Conservation (phyloP, 2,329 filamentous ascomycete species). For the Xylaria sp. region DNA sequence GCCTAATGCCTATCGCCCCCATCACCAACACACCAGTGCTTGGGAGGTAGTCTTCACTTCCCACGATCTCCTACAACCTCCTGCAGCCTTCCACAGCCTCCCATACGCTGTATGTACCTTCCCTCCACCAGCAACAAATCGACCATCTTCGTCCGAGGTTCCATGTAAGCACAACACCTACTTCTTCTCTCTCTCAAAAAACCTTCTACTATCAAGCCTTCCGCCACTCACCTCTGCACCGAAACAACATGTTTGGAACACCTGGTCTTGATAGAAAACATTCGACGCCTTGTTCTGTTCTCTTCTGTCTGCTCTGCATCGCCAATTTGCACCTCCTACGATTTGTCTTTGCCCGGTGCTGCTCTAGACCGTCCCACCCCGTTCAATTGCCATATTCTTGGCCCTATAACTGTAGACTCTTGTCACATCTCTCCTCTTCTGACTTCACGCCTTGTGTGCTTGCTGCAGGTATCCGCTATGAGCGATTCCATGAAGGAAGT, state of each 20-base stretch:
- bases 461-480: slow-evolving; percentile 50
- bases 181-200: slow-evolving; percentile 2
- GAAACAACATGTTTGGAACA: slow-evolving; percentile 19
- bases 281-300: slow-evolving; percentile 18
- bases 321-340: slow-evolving; percentile 12
- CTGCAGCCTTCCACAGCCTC: slow-evolving; percentile 1
- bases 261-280: slow-evolving; percentile 3
- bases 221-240: neutral
- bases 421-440: slow-evolving; percentile 27
- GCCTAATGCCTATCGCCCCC: no score
- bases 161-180: slow-evolving; percentile 24
- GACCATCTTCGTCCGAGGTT: slow-evolving; percentile 14
- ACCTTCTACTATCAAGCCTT: slow-evolving; percentile 4
- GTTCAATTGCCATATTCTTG: slow-evolving; percentile 23
- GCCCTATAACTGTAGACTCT: slow-evolving; percentile 3
- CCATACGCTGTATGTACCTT: slow-evolving; percentile 24
- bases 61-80: neutral
- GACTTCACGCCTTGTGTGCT: slow-evolving; percentile 46
- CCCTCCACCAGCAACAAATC: slow-evolving; percentile 11
- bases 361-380: slow-evolving; percentile 8
- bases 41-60: neutral
- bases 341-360: slow-evolving; percentile 3
- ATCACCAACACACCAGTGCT: slow-evolving; percentile 9
- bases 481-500: slow-evolving; percentile 52
- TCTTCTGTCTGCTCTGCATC: slow-evolving; percentile 15